Evolutionary conservation across 371 early-diverging fungal species (phyloP).

Genomic region (Gilbertella persicaria): DNA sequence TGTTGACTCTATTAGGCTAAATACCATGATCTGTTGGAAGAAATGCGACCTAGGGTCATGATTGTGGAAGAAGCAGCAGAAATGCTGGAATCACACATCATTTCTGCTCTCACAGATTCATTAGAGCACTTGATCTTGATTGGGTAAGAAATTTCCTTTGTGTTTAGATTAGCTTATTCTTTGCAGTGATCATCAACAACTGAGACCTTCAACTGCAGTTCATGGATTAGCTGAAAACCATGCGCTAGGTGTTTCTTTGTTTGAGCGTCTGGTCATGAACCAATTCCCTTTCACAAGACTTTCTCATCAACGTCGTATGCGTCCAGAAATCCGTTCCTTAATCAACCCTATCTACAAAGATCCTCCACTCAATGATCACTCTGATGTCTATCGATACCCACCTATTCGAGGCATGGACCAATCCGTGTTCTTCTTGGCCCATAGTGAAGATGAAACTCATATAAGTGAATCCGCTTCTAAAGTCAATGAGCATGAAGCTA

Average conservation of each 20-base stretch:
- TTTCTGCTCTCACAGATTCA: slow-evolving; percentile 57
- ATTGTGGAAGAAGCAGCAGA: slow-evolving; percentile 79
- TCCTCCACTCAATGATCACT: slow-evolving; percentile 52
- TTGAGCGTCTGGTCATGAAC: slow-evolving; percentile 66
- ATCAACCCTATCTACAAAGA: slow-evolving; percentile 59
- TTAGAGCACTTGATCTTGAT: slow-evolving; percentile 69
- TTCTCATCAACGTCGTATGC: slow-evolving; percentile 72
- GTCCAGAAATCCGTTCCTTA: slow-evolving; percentile 67
- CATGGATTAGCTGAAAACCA: slow-evolving; percentile 50
- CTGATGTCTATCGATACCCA: slow-evolving; percentile 46
- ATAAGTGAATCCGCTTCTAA: slow-evolving; percentile 57
- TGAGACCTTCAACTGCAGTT: slow-evolving; percentile 61
- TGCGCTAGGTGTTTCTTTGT: slow-evolving; percentile 63
- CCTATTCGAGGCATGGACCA: slow-evolving; percentile 59
- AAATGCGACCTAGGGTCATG: slow-evolving; percentile 55
- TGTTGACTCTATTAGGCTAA: slow-evolving; percentile 50
- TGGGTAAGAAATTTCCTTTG: slow-evolving; percentile 42
- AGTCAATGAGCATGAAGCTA: slow-evolving; percentile 60
- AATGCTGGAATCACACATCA: slow-evolving; percentile 71
- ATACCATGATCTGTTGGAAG: slow-evolving; percentile 57
- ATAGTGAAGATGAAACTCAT: slow-evolving; percentile 50
- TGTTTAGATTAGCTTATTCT: neutral
- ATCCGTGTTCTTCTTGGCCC: slow-evolving; percentile 57
- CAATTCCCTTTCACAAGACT: slow-evolving; percentile 55
- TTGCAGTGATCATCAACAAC: slow-evolving; percentile 70